Base-by-base conservation (phyloP, 1,139 yeast genomes). In the Trichomonascaceae sp. region DNA sequence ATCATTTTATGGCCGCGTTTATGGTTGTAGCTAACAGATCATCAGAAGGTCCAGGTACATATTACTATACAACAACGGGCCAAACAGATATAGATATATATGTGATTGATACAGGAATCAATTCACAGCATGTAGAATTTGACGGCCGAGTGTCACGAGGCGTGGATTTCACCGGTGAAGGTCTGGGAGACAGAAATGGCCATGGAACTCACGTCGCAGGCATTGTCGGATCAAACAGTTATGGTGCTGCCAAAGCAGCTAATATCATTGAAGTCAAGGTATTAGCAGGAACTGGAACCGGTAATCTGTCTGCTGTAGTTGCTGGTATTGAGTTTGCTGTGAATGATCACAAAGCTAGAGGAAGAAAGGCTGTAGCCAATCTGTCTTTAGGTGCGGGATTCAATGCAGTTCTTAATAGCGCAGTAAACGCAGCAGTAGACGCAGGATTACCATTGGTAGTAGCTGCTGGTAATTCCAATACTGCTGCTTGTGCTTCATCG, bases 171-270 rank as follows among this genome's bases (percentile, higher is more conserved):
- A 83, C 89, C 0, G 76, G 73, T 0, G 87, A 82, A 65, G 88
- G 84, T 0, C 61, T 72, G 0, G 87, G 87, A 0, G 95, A 85
- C 64, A 60, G 61, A 4, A 84, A 84, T 63, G 93, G 95, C 0
- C 95, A 87, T 65, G 83, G 87, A 3, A 88, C 96, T 0, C 96
- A 90, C 69, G 96, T 90, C 2, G 96, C 97, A 0, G 96, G 97
- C 0, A 70, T 89, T 12, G 78, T 88, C 47, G 96, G 95, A 0
- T 87, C 96, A 0, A 71, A 68, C 45, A 81, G 84, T 0, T 90
- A 75, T 67, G 96, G 97, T 0, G 95, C 87, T 0, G 86, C 96
- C 6, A 90, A 90, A 64, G 69, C 77, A 12, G 84, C 80, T 12
- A 74, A 74, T 5, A 65, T 90, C 6, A 73, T 86, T 10, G 93